Conservation (phyloP, 1,139 yeast genomes). For the Protomyces inouyei region DNA sequence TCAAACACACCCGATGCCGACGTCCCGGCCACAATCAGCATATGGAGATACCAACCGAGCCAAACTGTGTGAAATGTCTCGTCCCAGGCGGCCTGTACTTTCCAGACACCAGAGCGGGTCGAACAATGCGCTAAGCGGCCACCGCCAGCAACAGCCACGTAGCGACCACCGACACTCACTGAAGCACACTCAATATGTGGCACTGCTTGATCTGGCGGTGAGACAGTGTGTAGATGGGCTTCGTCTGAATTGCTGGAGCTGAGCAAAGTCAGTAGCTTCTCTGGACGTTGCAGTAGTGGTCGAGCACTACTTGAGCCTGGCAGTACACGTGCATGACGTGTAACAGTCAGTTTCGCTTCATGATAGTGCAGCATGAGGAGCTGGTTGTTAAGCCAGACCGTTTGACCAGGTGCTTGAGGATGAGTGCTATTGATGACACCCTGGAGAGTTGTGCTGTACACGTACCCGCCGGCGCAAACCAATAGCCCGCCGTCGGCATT, state of each 20-base stretch:
- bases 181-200: conserved; percentile 38
- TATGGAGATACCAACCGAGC: conserved; percentile 44
- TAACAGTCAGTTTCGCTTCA: not conserved
- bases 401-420: not conserved
- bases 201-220: conserved; percentile 35
- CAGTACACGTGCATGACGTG: not conserved
- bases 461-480: not conserved
- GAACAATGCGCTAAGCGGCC: conserved; percentile 44
- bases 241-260: not conserved
- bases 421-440: not conserved
- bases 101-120: conserved; percentile 44
- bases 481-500: not conserved
- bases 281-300: not conserved
- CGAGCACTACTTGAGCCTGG: not conserved
- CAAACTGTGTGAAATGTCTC: conserved; percentile 45
- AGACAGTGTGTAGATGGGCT: not conserved
- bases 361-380: not conserved
- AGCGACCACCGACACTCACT: conserved; percentile 43
- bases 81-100: conserved; percentile 40
- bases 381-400: not conserved
- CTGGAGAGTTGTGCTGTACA: not conserved
- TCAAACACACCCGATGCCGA: conserved; percentile 33
- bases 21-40: conserved; percentile 41
- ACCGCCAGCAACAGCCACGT: conserved; percentile 45
- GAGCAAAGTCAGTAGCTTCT: not conserved